Percentiles rank a stretch among this genome's conserved stretches.
These are phyloP conservation scores for Porpolomopsis calyptriformis DNA, from an alignment of 768 basidiomycete species.

Conservation along the genomic window DNA sequence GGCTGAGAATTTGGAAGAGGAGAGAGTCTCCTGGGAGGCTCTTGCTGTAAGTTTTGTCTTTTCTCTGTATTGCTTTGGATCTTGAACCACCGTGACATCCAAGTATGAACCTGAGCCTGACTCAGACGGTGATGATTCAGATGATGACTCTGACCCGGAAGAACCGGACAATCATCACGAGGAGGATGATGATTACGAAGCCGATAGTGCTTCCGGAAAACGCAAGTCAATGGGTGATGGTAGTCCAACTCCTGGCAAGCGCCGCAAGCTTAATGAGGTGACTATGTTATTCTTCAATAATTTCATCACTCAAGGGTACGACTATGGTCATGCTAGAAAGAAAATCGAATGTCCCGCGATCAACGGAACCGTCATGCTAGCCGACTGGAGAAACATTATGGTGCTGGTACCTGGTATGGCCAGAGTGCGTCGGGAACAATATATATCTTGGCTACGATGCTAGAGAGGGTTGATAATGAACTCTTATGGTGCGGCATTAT, in stretches of 20 bases:
- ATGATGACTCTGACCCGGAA: slow-evolving; percentile 36
- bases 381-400: slow-evolving; percentile 72
- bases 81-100: slow-evolving; percentile 6
- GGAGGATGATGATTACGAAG: slow-evolving; percentile 33
- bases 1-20: slow-evolving; percentile 55
- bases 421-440: slow-evolving; percentile 85
- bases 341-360: slow-evolving; percentile 54
- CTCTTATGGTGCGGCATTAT: slow-evolving; percentile 64
- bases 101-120: slow-evolving; percentile 74
- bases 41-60: slow-evolving; percentile 49
- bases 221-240: slow-evolving; percentile 35
- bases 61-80: not conserved
- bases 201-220: slow-evolving; percentile 28
- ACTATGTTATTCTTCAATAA: not conserved
- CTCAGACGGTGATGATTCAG: slow-evolving; percentile 53
- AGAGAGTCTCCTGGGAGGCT: slow-evolving; percentile 76
- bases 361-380: slow-evolving; percentile 55
- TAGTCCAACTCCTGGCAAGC: slow-evolving; percentile 37
- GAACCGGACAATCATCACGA: slow-evolving; percentile 30
- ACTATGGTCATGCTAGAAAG: slow-evolving; percentile 18
- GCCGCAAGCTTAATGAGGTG: slow-evolving; percentile 41
- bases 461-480: slow-evolving; percentile 90
- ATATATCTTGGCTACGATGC: slow-evolving; percentile 80
- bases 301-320: not conserved
- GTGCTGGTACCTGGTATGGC: slow-evolving; percentile 74